Evolutionary conservation across 2,329 filamentous ascomycete genomes (phyloP).

Genomic region (Sporothrix phasma): DNA sequence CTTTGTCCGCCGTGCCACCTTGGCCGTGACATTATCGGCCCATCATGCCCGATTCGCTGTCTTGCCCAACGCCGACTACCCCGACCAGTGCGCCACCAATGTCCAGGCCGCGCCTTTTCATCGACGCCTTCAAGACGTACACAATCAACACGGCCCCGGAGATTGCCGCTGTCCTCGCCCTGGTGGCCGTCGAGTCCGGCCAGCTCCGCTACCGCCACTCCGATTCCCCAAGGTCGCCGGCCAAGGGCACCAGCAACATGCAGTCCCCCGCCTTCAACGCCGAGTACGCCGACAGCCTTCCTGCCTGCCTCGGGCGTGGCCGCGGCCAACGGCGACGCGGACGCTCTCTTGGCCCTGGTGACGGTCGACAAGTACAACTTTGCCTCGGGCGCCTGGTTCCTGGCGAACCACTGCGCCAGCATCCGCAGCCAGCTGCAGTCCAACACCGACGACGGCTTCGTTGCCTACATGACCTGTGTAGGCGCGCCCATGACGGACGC

Average conservation of each 20-base stretch:
- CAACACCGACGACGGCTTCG: conserved; percentile 34
- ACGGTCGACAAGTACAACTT: conserved; percentile 43
- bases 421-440: conserved; percentile 27
- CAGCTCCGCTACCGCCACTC: conserved; percentile 65
- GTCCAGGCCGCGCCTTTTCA: conserved; percentile 49
- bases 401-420: conserved; percentile 33
- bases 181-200: conserved; percentile 62
- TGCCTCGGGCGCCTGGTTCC: conserved; percentile 42
- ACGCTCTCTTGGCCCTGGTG: conserved; percentile 36
- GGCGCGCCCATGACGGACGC: conserved; percentile 24
- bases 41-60: conserved; percentile 48
- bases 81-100: conserved; percentile 57
- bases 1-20: conserved; percentile 10
- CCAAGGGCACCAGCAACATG: conserved; percentile 60
- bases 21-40: conserved; percentile 34
- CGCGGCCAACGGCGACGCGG: conserved; percentile 26
- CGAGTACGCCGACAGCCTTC: conserved; percentile 37
- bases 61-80: conserved; percentile 40
- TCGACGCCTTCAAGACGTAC: conserved; percentile 47
- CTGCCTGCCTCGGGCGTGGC: conserved; percentile 25
- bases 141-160: conserved; percentile 43
- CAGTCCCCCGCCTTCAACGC: conserved; percentile 34
- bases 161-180: conserved; percentile 58
- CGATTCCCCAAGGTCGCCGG: conserved; percentile 42
- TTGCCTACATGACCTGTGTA: conserved; percentile 40